Base-by-base conservation (phyloP, 2,329 filamentous ascomycete genomes). In the Curvularia eragrostidis region DNA sequence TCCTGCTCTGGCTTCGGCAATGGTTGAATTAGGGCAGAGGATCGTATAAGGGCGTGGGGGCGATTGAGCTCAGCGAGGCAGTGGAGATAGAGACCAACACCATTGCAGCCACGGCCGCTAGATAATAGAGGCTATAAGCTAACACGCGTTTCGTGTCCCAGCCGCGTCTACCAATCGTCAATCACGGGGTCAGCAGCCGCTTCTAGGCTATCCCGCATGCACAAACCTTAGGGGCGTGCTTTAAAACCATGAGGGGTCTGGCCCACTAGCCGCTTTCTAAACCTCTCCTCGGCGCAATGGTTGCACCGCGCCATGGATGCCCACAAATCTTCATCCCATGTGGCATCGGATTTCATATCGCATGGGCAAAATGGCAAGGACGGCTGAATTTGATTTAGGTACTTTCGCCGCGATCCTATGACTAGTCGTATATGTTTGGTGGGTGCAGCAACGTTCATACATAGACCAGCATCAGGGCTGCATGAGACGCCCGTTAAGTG, bases 71-170 rank as follows among this genome's bases (percentile, higher is more conserved):
- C 34, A 54, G 36, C 47, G 34, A 44, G n/a, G 39, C 36, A 48
- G 34, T 18, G 50, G 48, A 26, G 47, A 36, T 50, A 30, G 46
- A 39, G 36, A 46, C 52, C 49, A 48, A 49, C 46, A 18, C 46
- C 28, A 52, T 50, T 57, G 42, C 34, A 41, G 49, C 30, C 48
- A 41, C 54, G 49, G 52, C 49, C 39, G 48, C 50, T 36, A 36
- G 34, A 18, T 54, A 56, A n/a, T 52, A 59, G 38, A 54, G 50
- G 43, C 26, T 32, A 34, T 34, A 43, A 43, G 61, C 63, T 54
- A 65, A 61, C 50, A 39, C 50, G 52, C 46, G 47, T 43, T 49
- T 53, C 53, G 57, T 59, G 47, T 49, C 42, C n/a, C 48, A 61
- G 59, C 55, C 36, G 51, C 34, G 54, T 41, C 42, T 34, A 15